phyloP scores from a whole-genome alignment of 352 stramenopile species.

The Globisporangium middletonii region DNA sequence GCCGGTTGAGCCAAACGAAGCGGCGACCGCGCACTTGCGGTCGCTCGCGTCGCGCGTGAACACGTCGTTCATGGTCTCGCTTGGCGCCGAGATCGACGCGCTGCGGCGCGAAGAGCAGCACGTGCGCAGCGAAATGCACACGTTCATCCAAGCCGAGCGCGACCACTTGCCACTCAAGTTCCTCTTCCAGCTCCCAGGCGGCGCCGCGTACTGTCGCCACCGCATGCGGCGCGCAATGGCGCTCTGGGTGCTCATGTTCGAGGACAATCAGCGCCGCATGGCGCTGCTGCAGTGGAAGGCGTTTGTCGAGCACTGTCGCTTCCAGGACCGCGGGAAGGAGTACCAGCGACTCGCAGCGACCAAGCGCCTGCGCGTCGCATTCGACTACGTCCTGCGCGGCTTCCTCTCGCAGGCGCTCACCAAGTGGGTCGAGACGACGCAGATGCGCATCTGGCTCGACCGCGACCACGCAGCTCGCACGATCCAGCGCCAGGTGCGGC shows the following conservation, averaged over 20 bases:
- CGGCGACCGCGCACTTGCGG: slow-evolving; percentile 33
- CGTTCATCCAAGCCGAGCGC: slow-evolving; percentile 48
- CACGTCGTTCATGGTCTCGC: slow-evolving; percentile 38
- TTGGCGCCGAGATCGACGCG: slow-evolving; percentile 34
- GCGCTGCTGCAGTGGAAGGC: slow-evolving; percentile 79
- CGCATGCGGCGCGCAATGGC: slow-evolving; percentile 64
- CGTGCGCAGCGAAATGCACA: slow-evolving; percentile 33
- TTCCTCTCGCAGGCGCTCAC: slow-evolving; percentile 55
- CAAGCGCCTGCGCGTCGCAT: slow-evolving; percentile 53
- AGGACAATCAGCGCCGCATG: slow-evolving; percentile 67
- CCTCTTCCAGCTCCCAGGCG: slow-evolving; percentile 73
- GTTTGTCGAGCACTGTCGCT: slow-evolving; percentile 57
- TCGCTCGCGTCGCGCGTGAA: slow-evolving; percentile 39
- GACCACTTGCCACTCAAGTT: slow-evolving; percentile 71
- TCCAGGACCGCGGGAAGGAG: slow-evolving; percentile 39
- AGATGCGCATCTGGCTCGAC: slow-evolving; percentile 49
- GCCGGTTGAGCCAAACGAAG: slow-evolving; percentile 45
- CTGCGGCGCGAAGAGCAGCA: slow-evolving; percentile 32
- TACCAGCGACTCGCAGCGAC: slow-evolving; percentile 58
- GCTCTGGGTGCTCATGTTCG: slow-evolving; percentile 68
- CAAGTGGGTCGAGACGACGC: slow-evolving; percentile 50
- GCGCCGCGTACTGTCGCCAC: slow-evolving; percentile 64
- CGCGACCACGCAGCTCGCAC: slow-evolving; percentile 40
- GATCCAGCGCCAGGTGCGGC: slow-evolving; percentile 51
- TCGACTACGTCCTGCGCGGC: slow-evolving; percentile 60